Evolutionary conservation across 495 filamentous ascomycete species (phyloP), one percentile per base, ranked within the genome.

Genomic region (Trichoderma reesei): DNA sequence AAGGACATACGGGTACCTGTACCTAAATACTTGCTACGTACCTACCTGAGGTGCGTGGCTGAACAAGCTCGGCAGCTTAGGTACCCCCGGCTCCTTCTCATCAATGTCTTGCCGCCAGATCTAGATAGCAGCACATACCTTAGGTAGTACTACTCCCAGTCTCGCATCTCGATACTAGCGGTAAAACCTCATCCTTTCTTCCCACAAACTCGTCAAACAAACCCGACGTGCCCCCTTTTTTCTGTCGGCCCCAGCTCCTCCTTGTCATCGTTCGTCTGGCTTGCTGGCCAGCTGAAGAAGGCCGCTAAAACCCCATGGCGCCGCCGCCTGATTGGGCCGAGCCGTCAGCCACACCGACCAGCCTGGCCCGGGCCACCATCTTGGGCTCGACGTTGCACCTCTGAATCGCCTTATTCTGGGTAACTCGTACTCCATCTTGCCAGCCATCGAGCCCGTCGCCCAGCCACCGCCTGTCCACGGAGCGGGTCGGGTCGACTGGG

Each of bases 401-500:
- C 26, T 26, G 26, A 26, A 26, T 26, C 26, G 26, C 26, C 26
- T 26, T 26, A 26, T 26, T 26, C 26, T 26, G 1, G 26, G 26
- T 26, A 26, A 26, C 26, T 26, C 26, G 26, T 26, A 26, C 26
- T 26, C 26, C 26, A 26, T 26, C 26, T 26, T 26, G 26, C 26
- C 26, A 26, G 26, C 26, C 26, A 26, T 56, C 9, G 51, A 36
- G 26, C 7, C n/a, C 26, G 51, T 56, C 51, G 51, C 51, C 51
- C 51, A 56, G 51, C 51, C 51, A 56, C 51, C 51, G 51, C 20
- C 18, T 56, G 51, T 56, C 51, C 51, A 56, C 51, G 51, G 51
- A 56, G 51, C 51, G 51, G 51, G 51, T 56, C 51, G 51, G 51
- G 51, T 56, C 51, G 51, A 56, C 51, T 56, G 51, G 51, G 51